Evolutionary conservation across 2,329 filamentous ascomycete genomes (phyloP).

Genomic region (Botrytis galanthina): DNA sequence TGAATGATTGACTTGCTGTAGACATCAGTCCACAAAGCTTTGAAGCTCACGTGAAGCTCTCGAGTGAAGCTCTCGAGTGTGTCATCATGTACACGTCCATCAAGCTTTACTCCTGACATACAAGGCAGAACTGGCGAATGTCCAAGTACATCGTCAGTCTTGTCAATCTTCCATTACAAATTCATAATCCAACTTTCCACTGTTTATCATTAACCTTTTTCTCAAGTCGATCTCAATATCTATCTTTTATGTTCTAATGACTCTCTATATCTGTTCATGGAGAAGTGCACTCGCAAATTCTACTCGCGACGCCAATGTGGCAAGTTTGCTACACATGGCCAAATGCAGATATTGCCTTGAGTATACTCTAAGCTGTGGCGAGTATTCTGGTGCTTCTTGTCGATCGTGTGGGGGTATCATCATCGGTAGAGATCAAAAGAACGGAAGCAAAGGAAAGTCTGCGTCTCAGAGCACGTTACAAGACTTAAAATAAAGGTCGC

Average conservation of each 20-base stretch:
- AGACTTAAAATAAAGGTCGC: too few species aligned
- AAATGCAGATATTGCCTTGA: not conserved
- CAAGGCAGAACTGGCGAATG: not conserved
- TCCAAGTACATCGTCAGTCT: not conserved
- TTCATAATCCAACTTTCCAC: not conserved
- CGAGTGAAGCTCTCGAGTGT: not conserved
- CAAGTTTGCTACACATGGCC: not conserved
- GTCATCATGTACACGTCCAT: not conserved
- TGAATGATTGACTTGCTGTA: not conserved
- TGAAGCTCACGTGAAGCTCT: not conserved
- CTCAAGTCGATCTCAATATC: not conserved
- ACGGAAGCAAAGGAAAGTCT: not conserved
- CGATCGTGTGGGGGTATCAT: not conserved
- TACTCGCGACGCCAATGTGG: not conserved
- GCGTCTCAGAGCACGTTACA: too few species aligned
- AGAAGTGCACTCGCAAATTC: not conserved
- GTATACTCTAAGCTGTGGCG: not conserved
- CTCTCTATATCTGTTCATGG: not conserved
- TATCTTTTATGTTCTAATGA: not conserved
- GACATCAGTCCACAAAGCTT: not conserved
- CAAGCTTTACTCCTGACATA: not conserved
- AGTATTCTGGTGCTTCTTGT: not conserved
- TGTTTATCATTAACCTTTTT: not conserved
- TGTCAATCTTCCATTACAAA: not conserved
- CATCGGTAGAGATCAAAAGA: not conserved